These are phyloP conservation scores for Fomitopsis serialis DNA, from an alignment of 768 basidiomycete species.

Conservation along the genomic window DNA sequence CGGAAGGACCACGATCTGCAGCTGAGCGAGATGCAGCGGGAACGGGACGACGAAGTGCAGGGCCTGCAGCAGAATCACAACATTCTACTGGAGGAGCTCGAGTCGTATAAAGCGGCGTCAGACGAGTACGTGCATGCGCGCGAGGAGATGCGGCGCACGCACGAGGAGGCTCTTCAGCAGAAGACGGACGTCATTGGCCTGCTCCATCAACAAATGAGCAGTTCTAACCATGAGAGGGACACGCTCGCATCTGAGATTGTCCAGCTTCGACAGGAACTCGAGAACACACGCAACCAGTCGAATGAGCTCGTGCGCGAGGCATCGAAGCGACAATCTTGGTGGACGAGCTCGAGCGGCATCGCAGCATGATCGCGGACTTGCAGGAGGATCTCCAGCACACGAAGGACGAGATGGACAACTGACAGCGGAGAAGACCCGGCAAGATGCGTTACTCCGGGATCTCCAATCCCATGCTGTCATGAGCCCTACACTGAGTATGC, in stretches of 20 bases:
- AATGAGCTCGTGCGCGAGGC: slow-evolving; percentile 63
- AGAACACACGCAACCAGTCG: slow-evolving; percentile 52
- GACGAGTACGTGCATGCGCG: slow-evolving; percentile 34
- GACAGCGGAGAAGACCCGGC: slow-evolving; percentile 64
- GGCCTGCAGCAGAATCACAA: slow-evolving; percentile 31
- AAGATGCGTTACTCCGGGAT: slow-evolving; percentile 69
- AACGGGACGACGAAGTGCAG: slow-evolving; percentile 28
- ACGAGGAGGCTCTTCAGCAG: slow-evolving; percentile 41
- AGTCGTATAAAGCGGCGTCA: slow-evolving; percentile 42
- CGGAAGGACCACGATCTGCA: slow-evolving; percentile 29
- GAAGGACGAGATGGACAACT: slow-evolving; percentile 81
- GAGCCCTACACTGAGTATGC: slow-evolving; percentile 38
- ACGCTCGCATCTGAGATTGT: slow-evolving; percentile 38
- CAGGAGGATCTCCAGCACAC: slow-evolving; percentile 73
- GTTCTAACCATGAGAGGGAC: slow-evolving; percentile 33
- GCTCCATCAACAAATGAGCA: slow-evolving; percentile 46
- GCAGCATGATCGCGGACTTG: slow-evolving; percentile 67
- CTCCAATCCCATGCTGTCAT: slow-evolving; percentile 69
- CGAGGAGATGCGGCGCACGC: slow-evolving; percentile 24
- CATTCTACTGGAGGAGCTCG: slow-evolving; percentile 45
- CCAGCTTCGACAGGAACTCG: slow-evolving; percentile 53
- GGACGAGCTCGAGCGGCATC: slow-evolving; percentile 73
- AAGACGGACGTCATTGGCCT: slow-evolving; percentile 41
- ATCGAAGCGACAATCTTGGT: slow-evolving; percentile 70
- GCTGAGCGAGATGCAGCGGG: slow-evolving; percentile 12